Evolutionary conservation across 2,329 filamentous ascomycete species (phyloP).

Genomic region (Epichloe scottii): DNA sequence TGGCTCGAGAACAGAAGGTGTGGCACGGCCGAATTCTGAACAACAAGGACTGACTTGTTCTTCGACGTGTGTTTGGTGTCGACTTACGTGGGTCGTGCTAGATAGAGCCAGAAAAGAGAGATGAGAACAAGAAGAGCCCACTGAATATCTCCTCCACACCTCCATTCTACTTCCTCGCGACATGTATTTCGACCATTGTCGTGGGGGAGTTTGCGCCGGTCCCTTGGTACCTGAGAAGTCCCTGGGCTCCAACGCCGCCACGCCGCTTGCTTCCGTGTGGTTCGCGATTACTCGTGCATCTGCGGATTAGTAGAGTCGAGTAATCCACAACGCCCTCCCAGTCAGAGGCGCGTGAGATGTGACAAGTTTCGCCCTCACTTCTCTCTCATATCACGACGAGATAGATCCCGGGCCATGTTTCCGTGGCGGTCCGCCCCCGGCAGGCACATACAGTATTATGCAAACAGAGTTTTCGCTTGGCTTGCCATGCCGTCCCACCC

Average conservation of each 20-base stretch:
- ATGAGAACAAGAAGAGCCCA: neutral
- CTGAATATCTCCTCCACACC: neutral
- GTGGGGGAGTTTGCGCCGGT: neutral
- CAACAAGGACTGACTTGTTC: neutral
- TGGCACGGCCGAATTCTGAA: neutral
- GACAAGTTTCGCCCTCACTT: too few species aligned
- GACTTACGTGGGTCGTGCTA: neutral
- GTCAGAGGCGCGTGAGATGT: too few species aligned
- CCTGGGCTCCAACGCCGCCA: neutral
- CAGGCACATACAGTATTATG: neutral
- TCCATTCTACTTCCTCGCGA: neutral
- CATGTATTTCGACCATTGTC: neutral
- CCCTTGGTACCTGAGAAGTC: neutral
- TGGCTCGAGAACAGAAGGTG: neutral
- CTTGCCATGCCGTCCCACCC: neutral
- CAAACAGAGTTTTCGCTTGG: conserved; percentile 7
- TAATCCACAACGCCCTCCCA: too few species aligned
- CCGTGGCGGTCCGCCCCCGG: conserved; percentile 6
- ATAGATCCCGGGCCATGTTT: neutral
- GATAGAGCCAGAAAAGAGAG: neutral
- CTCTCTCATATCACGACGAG: neutral
- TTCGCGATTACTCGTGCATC: neutral
- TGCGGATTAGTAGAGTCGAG: neutral
- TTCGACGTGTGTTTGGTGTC: neutral
- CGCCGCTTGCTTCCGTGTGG: neutral